phyloP scores from a whole-genome alignment of 108 stramenopile species.

The Hondaea fermentalgiana region DNA sequence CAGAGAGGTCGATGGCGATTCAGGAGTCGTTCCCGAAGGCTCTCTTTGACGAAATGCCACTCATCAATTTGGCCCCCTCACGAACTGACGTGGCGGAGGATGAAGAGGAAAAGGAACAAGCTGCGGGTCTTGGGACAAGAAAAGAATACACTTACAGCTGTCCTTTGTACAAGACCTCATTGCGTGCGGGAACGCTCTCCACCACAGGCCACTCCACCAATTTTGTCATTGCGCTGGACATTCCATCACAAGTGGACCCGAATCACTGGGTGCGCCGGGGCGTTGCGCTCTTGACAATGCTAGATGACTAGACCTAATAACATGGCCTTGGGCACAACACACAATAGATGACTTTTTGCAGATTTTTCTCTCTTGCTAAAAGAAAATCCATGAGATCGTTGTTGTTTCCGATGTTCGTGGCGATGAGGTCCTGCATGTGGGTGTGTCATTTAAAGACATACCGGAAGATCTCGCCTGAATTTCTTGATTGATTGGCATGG shows the following conservation, averaged over 20 bases:
- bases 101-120: not conserved
- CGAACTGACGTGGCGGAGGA: not conserved
- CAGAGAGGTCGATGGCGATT: conserved; percentile 18
- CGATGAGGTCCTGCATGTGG: too few relatives aligned
- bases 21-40: conserved; percentile 31
- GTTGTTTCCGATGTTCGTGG: too few relatives aligned
- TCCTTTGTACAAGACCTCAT: conserved; percentile 51
- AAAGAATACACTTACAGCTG: conserved; percentile 23
- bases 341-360: not conserved
- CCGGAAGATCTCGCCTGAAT: too few relatives aligned
- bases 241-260: conserved; percentile 24
- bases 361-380: not conserved
- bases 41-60: conserved; percentile 42
- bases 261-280: conserved; percentile 53
- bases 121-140: too few relatives aligned
- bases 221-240: conserved; percentile 38
- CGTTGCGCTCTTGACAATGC: conserved; percentile 53
- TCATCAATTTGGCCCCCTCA: conserved; percentile 43
- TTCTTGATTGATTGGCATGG: too few relatives aligned
- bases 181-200: conserved; percentile 43
- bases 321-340: not conserved
- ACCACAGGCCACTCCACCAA: conserved; percentile 55
- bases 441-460: too few relatives aligned
- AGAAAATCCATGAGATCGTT: too few relatives aligned
- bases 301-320: conserved; percentile 33